Evolutionary conservation across 352 stramenopile genomes (phyloP), one percentile per base, ranked within the genome.

Genomic region (Phytophthora cajani): DNA sequence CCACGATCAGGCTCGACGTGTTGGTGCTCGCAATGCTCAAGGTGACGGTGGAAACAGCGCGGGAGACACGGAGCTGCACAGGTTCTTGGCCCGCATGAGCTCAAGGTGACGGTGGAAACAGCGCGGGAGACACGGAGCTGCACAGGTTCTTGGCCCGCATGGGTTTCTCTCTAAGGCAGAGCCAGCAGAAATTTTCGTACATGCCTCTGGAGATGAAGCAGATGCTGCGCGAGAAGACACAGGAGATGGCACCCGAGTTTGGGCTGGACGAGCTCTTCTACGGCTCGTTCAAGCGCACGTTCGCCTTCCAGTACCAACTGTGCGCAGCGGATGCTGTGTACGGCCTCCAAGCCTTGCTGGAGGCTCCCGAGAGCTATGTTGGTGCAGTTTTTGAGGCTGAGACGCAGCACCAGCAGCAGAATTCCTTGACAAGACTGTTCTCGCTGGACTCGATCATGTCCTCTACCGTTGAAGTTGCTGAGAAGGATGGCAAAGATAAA

Each of bases 11-110:
- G 81, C 80, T 21, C 72, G 83, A 3, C 83, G 85, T 36, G 79
- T 93, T 50, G 85, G 85, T 17, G 81, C 85, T 1, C 90, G 79
- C 76, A 89, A 79, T 73, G 81, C 84, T 0, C 67, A 76, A 3
- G 79, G 63, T 14, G 62, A 59, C 1, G 69, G 52, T 30, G 72
- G 62, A 10, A 77, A 68, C 7, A 69, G 69, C 1, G 67, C 81
- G 10, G 89, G 91, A 25, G 87, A 95, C 58, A 92, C 88, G 8
- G 78, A 81, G 12, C 74, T 98, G 25, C 86, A 98, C 65, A 93
- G 99, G 52, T 92, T 99, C 65, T 80, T 99, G 25, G 97, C 97
- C 5, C 98, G 98, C 61, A 99, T 99, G 97, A n/a, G 81, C 84
- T 0, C 67, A 76, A 3, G 79, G 63, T 14, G 62, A 59, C 1